Evolutionary conservation across 768 basidiomycete species (phyloP).

Genomic region (Dictyophora rubrovolvata): DNA sequence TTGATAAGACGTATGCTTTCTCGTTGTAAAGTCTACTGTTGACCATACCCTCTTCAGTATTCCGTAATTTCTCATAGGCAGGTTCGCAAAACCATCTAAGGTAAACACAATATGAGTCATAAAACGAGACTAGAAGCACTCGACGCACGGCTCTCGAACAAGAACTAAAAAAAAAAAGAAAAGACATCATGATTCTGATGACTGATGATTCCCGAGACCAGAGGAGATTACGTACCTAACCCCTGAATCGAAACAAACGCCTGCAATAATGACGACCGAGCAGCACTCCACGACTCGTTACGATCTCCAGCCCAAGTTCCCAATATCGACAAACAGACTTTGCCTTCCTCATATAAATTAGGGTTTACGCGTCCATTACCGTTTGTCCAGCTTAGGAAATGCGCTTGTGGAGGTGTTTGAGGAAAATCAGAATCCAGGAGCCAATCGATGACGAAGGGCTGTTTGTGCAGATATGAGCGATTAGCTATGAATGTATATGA

Average conservation of each 20-base stretch:
- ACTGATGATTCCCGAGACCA: background rate
- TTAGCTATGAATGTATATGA: background rate
- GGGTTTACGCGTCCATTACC: constrained; percentile 82
- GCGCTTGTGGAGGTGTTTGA: constrained; percentile 72
- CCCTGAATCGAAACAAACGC: constrained; percentile 92
- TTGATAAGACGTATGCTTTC: constrained; percentile 84
- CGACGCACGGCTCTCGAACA: constrained; percentile 79
- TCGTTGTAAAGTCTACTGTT: constrained; percentile 91
- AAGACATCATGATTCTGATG: background rate
- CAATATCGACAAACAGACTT: constrained; percentile 85
- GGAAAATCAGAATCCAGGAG: constrained; percentile 79
- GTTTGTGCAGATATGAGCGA: background rate
- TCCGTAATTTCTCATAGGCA: constrained; percentile 84
- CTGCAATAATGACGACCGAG: constrained; percentile 79
- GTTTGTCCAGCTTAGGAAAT: constrained; percentile 91
- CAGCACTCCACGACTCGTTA: constrained; percentile 79
- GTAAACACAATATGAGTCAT: background rate
- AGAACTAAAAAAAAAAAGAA: constrained; percentile 43
- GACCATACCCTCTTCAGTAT: constrained; percentile 81
- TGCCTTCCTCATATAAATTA: constrained; percentile 92
- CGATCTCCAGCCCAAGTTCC: constrained; percentile 89
- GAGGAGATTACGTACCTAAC: constrained; percentile 12
- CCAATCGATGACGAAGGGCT: constrained; percentile 91
- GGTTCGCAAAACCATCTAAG: constrained; percentile 84
- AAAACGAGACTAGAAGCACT: background rate